A percentile compares a stretch with the other conserved stretches of the same genome.
Conservation (phyloP, 2,329 filamentous ascomycete genomes). For the Trichoderma simmonsii region DNA sequence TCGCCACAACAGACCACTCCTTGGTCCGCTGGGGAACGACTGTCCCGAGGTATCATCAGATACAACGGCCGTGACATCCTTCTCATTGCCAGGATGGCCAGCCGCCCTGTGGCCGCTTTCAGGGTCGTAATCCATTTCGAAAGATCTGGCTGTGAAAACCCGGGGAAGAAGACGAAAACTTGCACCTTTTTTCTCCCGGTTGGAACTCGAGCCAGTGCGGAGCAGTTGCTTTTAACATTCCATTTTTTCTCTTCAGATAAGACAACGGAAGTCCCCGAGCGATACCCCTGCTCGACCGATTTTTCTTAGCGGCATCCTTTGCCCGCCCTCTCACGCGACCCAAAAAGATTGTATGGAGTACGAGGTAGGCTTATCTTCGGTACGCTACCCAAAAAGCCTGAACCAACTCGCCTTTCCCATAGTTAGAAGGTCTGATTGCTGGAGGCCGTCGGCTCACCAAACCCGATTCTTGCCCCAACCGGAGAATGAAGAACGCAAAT, state of each 20-base stretch:
- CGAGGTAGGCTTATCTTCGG: neutral
- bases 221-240: neutral
- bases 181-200: neutral
- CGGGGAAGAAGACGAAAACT: neutral
- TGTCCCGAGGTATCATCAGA: slow-evolving; percentile 14
- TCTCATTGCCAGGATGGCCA: neutral
- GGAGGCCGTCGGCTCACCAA: neutral
- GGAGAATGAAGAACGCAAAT: neutral
- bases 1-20: slow-evolving; percentile 32
- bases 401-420: neutral
- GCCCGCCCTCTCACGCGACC: slow-evolving; percentile 13
- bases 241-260: neutral
- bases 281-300: neutral
- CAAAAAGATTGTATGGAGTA: neutral
- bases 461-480: neutral
- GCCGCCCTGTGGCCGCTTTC: neutral
- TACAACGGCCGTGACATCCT: neutral
- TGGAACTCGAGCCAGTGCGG: neutral
- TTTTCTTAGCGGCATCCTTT: neutral
- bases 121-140: slow-evolving; percentile 4
- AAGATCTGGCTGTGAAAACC: neutral
- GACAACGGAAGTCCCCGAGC: neutral
- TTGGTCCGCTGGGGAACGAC: neutral
- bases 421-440: neutral
- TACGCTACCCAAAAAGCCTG: neutral